A percentile compares a stretch with the other conserved stretches of the same genome.
These are phyloP conservation scores for Stygiomarasmius scandens DNA, from an alignment of 1,284 basidiomycete species.

Conservation along the genomic window DNA sequence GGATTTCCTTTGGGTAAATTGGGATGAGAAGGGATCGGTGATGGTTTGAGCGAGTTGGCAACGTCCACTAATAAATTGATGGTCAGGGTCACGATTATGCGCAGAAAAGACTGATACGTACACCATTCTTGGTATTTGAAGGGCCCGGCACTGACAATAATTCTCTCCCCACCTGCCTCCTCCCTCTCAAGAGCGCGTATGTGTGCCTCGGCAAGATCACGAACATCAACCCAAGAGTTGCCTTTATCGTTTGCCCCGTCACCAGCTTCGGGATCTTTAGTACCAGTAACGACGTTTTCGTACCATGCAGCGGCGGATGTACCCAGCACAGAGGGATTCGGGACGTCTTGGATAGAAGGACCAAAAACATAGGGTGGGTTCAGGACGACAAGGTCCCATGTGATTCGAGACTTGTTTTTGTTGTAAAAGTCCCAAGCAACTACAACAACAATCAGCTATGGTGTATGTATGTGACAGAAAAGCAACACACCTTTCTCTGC, in stretches of 20 bases:
- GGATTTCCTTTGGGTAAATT: no score
- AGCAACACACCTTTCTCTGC: slow-evolving; percentile 43
- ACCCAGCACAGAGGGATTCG: slow-evolving; percentile 25
- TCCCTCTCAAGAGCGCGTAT: slow-evolving; percentile 48
- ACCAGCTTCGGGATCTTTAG: slow-evolving; percentile 15
- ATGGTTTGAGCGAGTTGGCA: no score
- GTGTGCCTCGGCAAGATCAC: slow-evolving; percentile 58
- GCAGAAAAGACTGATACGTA: no score
- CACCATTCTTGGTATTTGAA: no score
- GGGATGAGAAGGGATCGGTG: no score
- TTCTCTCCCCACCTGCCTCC: slow-evolving; percentile 54
- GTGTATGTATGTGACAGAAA: no score
- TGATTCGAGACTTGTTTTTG: slow-evolving; percentile 36
- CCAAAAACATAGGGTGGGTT: slow-evolving; percentile 49
- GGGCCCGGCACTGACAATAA: slow-evolving; percentile 36
- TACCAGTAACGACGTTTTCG: slow-evolving; percentile 22
- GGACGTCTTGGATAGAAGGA: no score
- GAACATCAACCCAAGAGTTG: slow-evolving; percentile 53
- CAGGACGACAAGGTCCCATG: slow-evolving; percentile 46
- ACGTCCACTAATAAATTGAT: no score
- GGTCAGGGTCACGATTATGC: no score
- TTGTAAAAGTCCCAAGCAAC: slow-evolving; percentile 49
- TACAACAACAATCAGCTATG: no score
- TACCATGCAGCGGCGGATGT: slow-evolving; percentile 28
- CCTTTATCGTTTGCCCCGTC: slow-evolving; percentile 15